Evolutionary conservation across 768 basidiomycete species (phyloP), one percentile per base, ranked within the genome.

Genomic region (Mrakia blollopis): DNA sequence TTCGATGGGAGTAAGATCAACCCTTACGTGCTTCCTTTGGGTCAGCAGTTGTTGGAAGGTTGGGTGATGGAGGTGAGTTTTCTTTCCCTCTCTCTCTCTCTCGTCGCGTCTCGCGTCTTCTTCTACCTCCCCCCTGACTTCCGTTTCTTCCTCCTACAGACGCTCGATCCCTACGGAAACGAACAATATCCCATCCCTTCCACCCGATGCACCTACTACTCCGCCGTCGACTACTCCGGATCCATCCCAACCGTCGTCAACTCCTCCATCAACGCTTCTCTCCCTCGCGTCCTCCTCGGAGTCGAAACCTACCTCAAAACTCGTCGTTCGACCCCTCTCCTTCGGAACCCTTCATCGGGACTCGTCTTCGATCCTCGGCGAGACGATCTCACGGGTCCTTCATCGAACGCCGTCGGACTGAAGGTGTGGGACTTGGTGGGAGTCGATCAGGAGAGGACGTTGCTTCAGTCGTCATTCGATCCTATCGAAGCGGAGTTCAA

Each of bases 131-230:
- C 5, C 54, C 9, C n/a, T 35, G 32, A 28, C 54, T 21, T 62
- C 32, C n/a, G 7, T 57, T 28, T 30, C 35, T 35, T 30, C 14
- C 32, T 39, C 18, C 2, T 44, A 80, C 94, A 99, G 85, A 98
- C 96, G 5, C 87, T 98, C 67, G 96, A 98, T 81, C 94, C 95
- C 0, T 98, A 98, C 80, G 91, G 93, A 32, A 90, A 90, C 78
- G 94, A 96, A 83, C 93, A 93, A 79, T 96, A 94, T 81, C 88
- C 93, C 18, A 96, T 98, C 63, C 97, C 95, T 0, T 97, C 94
- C 5, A 93, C 94, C 54, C 85, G 91, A 67, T 95, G 93, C 83
- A 94, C 91, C 62, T 87, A 92, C 75, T 86, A 96, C 57, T 89
- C 92, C 4, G 91, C 92, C 1, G 87, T 94, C 77, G 95, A 98